A percentile compares a stretch with the other conserved stretches of the same genome.
Conservation (phyloP, 2,329 filamentous ascomycete genomes). For the Aureobasidium sp. region DNA sequence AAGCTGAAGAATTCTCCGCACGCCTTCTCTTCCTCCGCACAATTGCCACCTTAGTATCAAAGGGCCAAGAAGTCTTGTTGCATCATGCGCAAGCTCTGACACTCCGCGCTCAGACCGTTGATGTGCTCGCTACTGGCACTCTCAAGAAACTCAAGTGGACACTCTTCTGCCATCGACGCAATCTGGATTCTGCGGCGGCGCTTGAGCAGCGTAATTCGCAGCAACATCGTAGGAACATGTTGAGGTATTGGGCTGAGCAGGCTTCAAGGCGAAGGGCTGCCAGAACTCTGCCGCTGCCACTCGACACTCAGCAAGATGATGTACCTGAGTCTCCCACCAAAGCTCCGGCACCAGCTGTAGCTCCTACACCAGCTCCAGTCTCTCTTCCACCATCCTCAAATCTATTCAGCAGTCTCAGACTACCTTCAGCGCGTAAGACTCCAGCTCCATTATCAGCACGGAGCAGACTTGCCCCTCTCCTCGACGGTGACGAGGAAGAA, state of each 20-base stretch:
- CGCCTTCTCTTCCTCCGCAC: neutral
- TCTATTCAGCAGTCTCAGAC: conserved; percentile 13
- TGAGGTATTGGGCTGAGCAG: conserved; percentile 46
- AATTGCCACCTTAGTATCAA: neutral
- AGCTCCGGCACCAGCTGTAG: neutral
- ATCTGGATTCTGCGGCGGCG: conserved; percentile 43
- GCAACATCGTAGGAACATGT: conserved; percentile 46
- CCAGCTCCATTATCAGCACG: neutral
- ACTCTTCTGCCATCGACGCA: conserved; percentile 45
- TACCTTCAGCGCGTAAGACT: conserved; percentile 10
- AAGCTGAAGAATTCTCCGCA: conserved; percentile 23
- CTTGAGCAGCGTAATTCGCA: conserved; percentile 45
- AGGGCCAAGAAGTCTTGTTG: conserved; percentile 1
- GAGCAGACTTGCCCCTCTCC: neutral
- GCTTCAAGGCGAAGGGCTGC: conserved; percentile 23
- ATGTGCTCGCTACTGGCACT: conserved; percentile 18
- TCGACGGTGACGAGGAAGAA: neutral
- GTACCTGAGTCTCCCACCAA: conserved; percentile 11
- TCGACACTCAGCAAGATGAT: neutral
- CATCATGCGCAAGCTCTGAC: conserved; percentile 32
- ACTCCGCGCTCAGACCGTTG: conserved; percentile 38
- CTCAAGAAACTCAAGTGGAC: conserved; percentile 51
- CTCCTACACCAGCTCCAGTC: neutral
- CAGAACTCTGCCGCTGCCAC: conserved; percentile 2
- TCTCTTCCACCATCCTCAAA: neutral